Base-by-base conservation (phyloP, 805 yeast species). In the Saccharomycopsis malanga region DNA sequence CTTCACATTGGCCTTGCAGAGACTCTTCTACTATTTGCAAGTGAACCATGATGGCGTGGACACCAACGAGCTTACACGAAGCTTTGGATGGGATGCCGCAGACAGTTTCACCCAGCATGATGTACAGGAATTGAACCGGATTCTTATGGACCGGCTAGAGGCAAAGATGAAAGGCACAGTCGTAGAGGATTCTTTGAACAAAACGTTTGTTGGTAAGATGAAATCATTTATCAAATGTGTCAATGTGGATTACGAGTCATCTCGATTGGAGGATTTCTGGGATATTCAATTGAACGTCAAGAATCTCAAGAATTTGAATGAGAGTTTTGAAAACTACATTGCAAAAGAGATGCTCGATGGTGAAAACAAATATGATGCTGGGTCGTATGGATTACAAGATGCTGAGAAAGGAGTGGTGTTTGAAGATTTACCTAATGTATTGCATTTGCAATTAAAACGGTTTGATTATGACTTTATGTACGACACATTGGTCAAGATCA, bases 31-130 rank as follows among this genome's bases (percentile, higher is more conserved):
- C 60, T 77, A 77, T 52, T 69, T 93, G 53, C 81, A 83, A 56
- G 79, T 81, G 2, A 82, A 95, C 0, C 67, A 72, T 9, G 77
- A 76, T 18, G 85, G 97, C 0, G 77, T 91, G 3, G 91, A 86
- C 50, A 93, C 99, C 0, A 62, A 77, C 53, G 96, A 87, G 59
- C 71, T 93, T 45, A 93, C 98, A 0, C 77, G 79, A 50, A 82
- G 97, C 0, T 93, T 93, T 71, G 98, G 99, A 6, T 93, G 99
- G 99, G 96, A 88, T 61, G 75, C 86, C 7, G 81, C 83, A 4
- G 98, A 93, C 56, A 95, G 97, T 0, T 93, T 93, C 64, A 86
- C 95, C 2, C 99, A 93, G 65, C 98, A 93, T 65, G 99, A 93
- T 62, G 97, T 93, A 14, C 99, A 93, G 62, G 99, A 93, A 63